Evolutionary conservation across 2,329 filamentous ascomycete species (phyloP).

Genomic region (Nectriaceae sp.): DNA sequence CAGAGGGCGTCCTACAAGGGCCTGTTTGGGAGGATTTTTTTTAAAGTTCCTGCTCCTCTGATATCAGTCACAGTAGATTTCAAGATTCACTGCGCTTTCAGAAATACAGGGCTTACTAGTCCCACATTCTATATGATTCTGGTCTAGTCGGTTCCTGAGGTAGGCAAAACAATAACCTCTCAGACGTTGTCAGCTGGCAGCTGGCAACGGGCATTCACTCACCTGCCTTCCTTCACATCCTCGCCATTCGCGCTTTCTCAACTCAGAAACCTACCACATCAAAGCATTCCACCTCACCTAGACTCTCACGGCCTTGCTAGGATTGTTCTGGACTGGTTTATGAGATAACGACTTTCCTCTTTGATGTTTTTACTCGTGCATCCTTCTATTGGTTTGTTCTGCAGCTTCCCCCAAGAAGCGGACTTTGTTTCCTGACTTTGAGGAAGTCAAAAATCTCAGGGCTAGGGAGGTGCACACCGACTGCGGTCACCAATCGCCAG

Average conservation of each 20-base stretch:
- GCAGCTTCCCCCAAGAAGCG: neutral
- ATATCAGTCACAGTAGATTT: no score
- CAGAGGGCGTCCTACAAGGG: neutral
- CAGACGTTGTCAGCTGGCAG: neutral
- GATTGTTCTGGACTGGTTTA: neutral
- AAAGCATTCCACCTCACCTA: no score
- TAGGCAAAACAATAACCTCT: neutral
- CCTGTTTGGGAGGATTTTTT: neutral
- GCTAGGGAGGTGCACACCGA: neutral
- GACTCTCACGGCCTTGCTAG: neutral
- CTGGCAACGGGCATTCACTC: no score
- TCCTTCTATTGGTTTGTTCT: neutral
- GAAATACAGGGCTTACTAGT: no score
- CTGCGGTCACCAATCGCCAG: neutral
- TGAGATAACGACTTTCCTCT: no score
- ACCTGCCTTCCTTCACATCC: neutral
- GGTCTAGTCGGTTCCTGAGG: no score
- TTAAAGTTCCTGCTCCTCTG: neutral
- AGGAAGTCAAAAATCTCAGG: neutral
- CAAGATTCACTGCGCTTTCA: no score
- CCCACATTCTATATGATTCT: no score
- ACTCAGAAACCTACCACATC: no score
- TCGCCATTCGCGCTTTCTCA: no score
- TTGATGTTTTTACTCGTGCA: neutral
- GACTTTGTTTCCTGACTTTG: neutral